Evolutionary conservation across 768 basidiomycete species (phyloP), one percentile per base, ranked within the genome.

Genomic region (Daedaleopsis sinensis): DNA sequence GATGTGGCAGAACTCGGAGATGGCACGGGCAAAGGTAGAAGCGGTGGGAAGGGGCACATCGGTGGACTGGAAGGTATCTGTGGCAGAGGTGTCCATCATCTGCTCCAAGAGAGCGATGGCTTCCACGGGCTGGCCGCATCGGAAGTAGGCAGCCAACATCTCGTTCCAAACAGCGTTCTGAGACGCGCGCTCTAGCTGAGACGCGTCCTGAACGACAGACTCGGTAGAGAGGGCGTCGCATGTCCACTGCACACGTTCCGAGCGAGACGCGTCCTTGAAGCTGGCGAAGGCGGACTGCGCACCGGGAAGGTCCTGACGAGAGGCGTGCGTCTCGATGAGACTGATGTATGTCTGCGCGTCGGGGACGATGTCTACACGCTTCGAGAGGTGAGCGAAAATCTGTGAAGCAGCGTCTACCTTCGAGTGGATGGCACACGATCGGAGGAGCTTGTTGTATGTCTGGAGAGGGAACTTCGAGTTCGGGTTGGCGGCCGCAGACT

Each of bases 121-220:
- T 48, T 81, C 82, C 21, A 84, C 84, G 0, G 89, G 80, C 53
- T 85, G 74, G 1, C 86, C 86, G 42, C 78, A 81, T 42, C 77
- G 80, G 78, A 95, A 88, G 72, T 91, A 88, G 0, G 86, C 81
- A 51, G 86, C 80, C 38, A 95, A 85, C 88, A 93, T 92, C 67
- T 82, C 78, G 65, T 91, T 90, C 85, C 85, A 94, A 2, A 88
- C 76, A 42, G 77, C 70, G 48, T 88, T 74, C 53, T 21, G 75
- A 73, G 35, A 61, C 27, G 52, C 66, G n/a, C 36, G 65, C 50
- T 53, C 35, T 37, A 48, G 27, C 32, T 64, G 27, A 8, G n/a
- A 47, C 1, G 36, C 19, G 35, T 65, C 44, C 51, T 38, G 15
- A n/a, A 52, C 12, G 71, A 67, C 47, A 57, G 54, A 37, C n/a